Conservation (phyloP, 2,329 filamentous ascomycete species). For the Colletotrichum lindemuthianum region DNA sequence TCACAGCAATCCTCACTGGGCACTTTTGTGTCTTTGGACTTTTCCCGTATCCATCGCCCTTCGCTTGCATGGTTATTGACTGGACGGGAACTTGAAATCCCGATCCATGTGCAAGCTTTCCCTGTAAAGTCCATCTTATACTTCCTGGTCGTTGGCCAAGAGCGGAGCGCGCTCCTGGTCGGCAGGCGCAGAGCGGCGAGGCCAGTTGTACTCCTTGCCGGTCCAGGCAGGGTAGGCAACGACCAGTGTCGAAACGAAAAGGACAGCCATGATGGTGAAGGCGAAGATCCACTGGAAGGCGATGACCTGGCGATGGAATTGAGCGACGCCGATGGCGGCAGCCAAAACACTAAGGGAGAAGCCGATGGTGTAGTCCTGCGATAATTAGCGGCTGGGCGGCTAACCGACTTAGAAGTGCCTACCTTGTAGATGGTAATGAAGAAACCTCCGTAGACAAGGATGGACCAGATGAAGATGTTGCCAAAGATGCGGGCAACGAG, state of each 20-base stretch:
- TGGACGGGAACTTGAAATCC: slow-evolving; percentile 6
- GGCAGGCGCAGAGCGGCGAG: slow-evolving; percentile 49
- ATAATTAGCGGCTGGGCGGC: slow-evolving; percentile 23
- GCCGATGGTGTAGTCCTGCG: slow-evolving; percentile 77
- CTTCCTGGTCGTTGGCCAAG: slow-evolving; percentile 56
- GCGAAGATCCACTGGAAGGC: slow-evolving; percentile 95
- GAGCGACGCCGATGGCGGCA: slow-evolving; percentile 79
- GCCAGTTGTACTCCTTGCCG: slow-evolving; percentile 66
- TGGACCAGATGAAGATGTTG: slow-evolving; percentile 89
- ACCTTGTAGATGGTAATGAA: slow-evolving; percentile 81
- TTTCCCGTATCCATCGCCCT: background rate
- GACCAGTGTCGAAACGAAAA: slow-evolving; percentile 75
- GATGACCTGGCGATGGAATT: slow-evolving; percentile 77
- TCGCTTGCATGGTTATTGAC: background rate
- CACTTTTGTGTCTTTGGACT: slow-evolving; percentile 11
- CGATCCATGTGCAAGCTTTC: background rate
- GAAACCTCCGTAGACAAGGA: slow-evolving; percentile 79
- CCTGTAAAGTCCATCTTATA: background rate
- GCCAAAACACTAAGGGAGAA: slow-evolving; percentile 79
- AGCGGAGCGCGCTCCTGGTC: slow-evolving; percentile 72
- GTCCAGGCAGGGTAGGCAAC: slow-evolving; percentile 73
- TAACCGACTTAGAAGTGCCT: slow-evolving; percentile 34
- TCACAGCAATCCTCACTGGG: slow-evolving; percentile 6
- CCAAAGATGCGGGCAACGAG: slow-evolving; percentile 81
- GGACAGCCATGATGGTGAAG: slow-evolving; percentile 80